Evolutionary conservation across 2,329 filamentous ascomycete species (phyloP).

Genomic region (Podosphaera aphanis): DNA sequence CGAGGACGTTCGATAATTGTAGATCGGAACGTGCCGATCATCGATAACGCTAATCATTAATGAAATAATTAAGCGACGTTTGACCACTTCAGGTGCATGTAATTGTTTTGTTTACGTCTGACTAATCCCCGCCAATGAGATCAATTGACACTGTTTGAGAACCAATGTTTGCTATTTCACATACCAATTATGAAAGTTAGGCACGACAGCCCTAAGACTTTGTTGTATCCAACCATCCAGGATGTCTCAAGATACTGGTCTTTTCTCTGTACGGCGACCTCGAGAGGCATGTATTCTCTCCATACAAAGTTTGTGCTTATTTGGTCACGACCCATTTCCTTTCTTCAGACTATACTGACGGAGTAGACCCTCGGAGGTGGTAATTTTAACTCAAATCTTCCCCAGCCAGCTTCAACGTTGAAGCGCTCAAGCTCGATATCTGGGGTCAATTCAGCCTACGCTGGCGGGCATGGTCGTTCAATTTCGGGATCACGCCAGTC

Average conservation of each 20-base stretch:
- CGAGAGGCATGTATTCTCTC: conserved; percentile 47
- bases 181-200: too few species aligned
- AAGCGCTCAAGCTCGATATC: conserved; percentile 72
- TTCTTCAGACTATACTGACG: not conserved
- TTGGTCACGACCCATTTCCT: not conserved
- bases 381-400: conserved; percentile 62
- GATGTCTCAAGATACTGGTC: conserved; percentile 57
- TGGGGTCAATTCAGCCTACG: conserved; percentile 37
- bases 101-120: too few species aligned
- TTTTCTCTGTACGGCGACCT: conserved; percentile 79
- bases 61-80: too few species aligned
- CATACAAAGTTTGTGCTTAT: not conserved
- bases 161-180: too few species aligned
- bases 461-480: conserved; percentile 53
- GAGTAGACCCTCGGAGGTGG: conserved; percentile 62
- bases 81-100: too few species aligned
- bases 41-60: too few species aligned
- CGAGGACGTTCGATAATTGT: too few species aligned
- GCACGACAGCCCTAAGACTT: too few species aligned
- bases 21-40: too few species aligned
- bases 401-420: conserved; percentile 77
- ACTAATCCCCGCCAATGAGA: too few species aligned
- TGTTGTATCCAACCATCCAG: too few species aligned
- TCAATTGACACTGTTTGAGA: too few species aligned
- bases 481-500: conserved; percentile 68